phyloP scores from a whole-genome alignment of 2,329 filamentous ascomycete genomes.

The Colletotrichum eleusines region DNA sequence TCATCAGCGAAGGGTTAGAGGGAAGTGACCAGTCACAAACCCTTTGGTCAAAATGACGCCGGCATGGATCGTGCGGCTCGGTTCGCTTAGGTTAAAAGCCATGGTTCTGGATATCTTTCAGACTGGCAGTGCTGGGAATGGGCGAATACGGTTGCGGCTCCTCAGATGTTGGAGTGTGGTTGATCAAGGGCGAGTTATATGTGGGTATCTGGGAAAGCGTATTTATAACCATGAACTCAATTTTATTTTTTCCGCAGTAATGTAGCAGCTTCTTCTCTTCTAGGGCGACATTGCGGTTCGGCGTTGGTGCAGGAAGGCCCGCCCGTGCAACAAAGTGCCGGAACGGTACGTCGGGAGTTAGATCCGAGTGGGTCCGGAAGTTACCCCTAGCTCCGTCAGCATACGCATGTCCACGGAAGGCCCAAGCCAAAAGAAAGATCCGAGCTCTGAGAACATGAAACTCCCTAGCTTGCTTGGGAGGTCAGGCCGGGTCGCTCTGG shows the following conservation, averaged over 20 bases:
- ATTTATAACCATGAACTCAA: neutral
- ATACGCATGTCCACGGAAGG: neutral
- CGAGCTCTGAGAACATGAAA: neutral
- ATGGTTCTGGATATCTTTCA: neutral
- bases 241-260: rapidly evolving
- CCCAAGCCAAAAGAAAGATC: neutral
- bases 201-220: neutral
- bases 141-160: too few relatives aligned
- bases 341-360: neutral
- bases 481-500: neutral
- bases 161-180: neutral
- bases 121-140: neutral
- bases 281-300: neutral
- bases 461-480: too few relatives aligned
- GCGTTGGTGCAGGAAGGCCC: neutral
- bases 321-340: neutral
- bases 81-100: constrained; percentile 45
- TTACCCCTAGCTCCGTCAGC: constrained; percentile 10
- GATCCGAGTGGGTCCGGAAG: constrained; percentile 29
- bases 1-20: neutral
- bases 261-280: neutral
- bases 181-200: too few relatives aligned
- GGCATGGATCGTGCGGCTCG: constrained; percentile 45
- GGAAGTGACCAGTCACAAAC: constrained; percentile 37
- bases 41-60: constrained; percentile 49